Base-by-base conservation (phyloP, 768 basidiomycete genomes). In the Fistulinella prunicolor region DNA sequence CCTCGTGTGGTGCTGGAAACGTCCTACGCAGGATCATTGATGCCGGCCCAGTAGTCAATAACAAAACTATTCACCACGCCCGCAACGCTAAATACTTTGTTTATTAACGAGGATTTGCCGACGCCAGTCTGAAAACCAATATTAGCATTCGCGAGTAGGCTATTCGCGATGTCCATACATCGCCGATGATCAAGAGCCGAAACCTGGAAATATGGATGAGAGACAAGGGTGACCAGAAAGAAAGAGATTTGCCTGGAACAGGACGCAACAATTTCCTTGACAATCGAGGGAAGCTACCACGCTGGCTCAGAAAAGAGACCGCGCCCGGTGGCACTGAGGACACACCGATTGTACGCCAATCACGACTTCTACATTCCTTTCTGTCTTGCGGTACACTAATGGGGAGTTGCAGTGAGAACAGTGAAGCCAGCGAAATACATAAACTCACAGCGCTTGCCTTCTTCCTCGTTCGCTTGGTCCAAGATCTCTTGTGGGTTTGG, bases 131-230 rank as follows among this genome's bases (percentile, higher is more conserved):
- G n/a, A n/a, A n/a, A n/a, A n/a, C n/a, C n/a, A n/a, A n/a, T n/a
- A n/a, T n/a, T n/a, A n/a, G n/a, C n/a, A n/a, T n/a, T n/a, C n/a
- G n/a, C n/a, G n/a, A n/a, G n/a, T n/a, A n/a, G n/a, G n/a, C n/a
- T n/a, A n/a, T n/a, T n/a, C n/a, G n/a, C n/a, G n/a, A n/a, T n/a
- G n/a, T n/a, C n/a, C n/a, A n/a, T n/a, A n/a, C n/a, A n/a, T n/a
- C 22, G 36, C 37, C 44, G 16, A 47, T 49, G 37, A 49, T 49
- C 48, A 47, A 17, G 16, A 49, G 22, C 2, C 48, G 48, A 38
- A 49, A 49, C 36, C 48, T 49, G 29, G n/a, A n/a, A 19, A 17
- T n/a, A 49, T 12, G 14, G 17, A 30, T 49, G 28, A 46, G 29
- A 19, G 6, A 19, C 5, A 9, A 17, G n/a, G n/a, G n/a, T 1